These are phyloP conservation scores for Syncephalastrum monosporum DNA, from an alignment of 371 early-diverging fungal species.

Conservation along the genomic window DNA sequence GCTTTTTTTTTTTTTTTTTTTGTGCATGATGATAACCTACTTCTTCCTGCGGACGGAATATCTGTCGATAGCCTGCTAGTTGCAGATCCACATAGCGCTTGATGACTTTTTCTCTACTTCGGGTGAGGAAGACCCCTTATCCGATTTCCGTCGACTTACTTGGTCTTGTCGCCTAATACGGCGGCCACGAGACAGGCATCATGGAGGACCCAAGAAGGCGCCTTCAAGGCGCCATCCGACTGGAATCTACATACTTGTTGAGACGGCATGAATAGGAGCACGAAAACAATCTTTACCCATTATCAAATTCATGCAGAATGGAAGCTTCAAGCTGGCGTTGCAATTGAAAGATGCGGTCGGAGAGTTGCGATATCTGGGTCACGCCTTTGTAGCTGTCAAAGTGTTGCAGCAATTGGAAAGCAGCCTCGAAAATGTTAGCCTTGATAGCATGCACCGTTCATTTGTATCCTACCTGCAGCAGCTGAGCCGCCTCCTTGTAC, in stretches of 20 bases:
- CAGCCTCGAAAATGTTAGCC: slow-evolving; percentile 51
- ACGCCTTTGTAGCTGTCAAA: slow-evolving; percentile 78
- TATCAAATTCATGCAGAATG: slow-evolving; percentile 78
- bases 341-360: slow-evolving; percentile 58
- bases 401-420: slow-evolving; percentile 73
- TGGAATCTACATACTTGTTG: slow-evolving; percentile 36
- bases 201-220: slow-evolving; percentile 52
- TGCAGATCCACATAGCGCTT: slow-evolving; percentile 84
- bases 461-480: slow-evolving; percentile 62
- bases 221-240: slow-evolving; percentile 50
- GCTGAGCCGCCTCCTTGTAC: slow-evolving; percentile 76
- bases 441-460: not conserved
- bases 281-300: slow-evolving; percentile 30
- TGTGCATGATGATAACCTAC: slow-evolving; percentile 25
- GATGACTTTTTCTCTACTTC: slow-evolving; percentile 49
- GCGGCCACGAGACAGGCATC: slow-evolving; percentile 82
- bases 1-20: too few species aligned
- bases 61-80: slow-evolving; percentile 78
- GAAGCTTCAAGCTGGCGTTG: slow-evolving; percentile 69
- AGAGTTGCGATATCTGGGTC: slow-evolving; percentile 70
- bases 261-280: not conserved
- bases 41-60: slow-evolving; percentile 82
- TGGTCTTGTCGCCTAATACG: slow-evolving; percentile 66
- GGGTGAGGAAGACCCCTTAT: not conserved
- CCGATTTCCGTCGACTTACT: slow-evolving; percentile 38